Evolutionary conservation across 2,329 filamentous ascomycete species (phyloP).

Genomic region (Leptographium radiaticola): DNA sequence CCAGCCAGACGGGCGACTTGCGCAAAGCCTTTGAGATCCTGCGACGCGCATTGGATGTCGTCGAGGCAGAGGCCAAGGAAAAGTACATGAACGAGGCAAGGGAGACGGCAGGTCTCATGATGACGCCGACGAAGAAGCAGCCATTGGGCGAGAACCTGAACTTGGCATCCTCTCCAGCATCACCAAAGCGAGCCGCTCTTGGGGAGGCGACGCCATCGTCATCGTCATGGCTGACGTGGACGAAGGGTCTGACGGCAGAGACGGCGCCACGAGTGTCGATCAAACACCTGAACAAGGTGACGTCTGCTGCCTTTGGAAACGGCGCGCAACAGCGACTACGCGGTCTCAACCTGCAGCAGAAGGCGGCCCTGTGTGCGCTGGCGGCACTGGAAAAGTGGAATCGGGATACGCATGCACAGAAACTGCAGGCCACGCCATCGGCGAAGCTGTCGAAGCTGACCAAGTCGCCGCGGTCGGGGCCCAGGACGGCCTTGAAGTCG

Average conservation of each 20-base stretch:
- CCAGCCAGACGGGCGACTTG: constrained; percentile 84
- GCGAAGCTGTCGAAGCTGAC: constrained; percentile 17
- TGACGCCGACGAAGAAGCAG: constrained; percentile 37
- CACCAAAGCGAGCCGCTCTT: not conserved
- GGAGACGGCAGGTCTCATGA: not conserved
- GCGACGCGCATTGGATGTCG: constrained; percentile 73
- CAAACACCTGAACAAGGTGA: constrained; percentile 82
- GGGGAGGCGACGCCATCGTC: constrained; percentile 20
- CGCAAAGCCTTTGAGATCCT: constrained; percentile 94
- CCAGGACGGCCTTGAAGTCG: constrained; percentile 37
- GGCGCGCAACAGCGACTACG: constrained; percentile 74
- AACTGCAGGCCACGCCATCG: not conserved
- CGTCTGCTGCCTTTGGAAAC: constrained; percentile 79
- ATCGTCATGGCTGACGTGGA: constrained; percentile 28
- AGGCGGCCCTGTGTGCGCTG: constrained; percentile 81
- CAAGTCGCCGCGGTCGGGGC: constrained; percentile 16
- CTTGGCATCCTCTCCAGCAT: constrained; percentile 33
- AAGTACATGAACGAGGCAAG: constrained; percentile 51
- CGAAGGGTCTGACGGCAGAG: constrained; percentile 53
- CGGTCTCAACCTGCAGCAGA: constrained; percentile 88
- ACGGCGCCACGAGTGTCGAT: constrained; percentile 84
- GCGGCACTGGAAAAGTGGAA: constrained; percentile 73
- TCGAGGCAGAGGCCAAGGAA: constrained; percentile 70
- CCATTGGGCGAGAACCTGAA: constrained; percentile 75
- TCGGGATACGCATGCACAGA: constrained; percentile 31